A percentile compares a stretch with the other conserved stretches of the same genome.
Conservation (phyloP, 352 stramenopile genomes). For the Thraustotheca clavata region DNA sequence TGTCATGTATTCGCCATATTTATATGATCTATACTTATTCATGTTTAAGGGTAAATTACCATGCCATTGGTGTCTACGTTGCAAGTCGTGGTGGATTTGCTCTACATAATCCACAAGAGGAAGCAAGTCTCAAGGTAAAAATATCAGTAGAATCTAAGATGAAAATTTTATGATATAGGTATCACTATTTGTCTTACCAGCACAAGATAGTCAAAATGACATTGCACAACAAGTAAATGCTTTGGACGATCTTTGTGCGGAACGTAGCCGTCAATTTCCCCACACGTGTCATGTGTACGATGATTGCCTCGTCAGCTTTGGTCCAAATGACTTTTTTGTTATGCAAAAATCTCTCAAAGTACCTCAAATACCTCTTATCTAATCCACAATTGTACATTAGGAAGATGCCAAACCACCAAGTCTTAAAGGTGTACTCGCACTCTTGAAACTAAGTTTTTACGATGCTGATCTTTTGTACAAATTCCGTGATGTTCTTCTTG, state of each 20-base stretch:
- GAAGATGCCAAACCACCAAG: conserved; percentile 74
- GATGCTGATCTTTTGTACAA: conserved; percentile 95
- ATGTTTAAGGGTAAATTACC: conserved; percentile 82
- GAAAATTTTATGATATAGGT: conserved; percentile 28
- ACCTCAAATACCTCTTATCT: neutral
- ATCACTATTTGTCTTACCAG: conserved; percentile 73
- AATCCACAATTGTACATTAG: conserved; percentile 26
- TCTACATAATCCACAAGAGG: conserved; percentile 88
- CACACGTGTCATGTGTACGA: conserved; percentile 70
- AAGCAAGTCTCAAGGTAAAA: conserved; percentile 86
- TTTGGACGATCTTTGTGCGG: conserved; percentile 53
- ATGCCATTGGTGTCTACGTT: conserved; percentile 88
- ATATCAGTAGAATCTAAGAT: neutral
- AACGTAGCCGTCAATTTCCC: conserved; percentile 53
- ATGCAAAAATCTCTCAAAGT: conserved; percentile 84
- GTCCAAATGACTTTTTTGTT: conserved; percentile 93
- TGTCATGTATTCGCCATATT: conserved; percentile 51
- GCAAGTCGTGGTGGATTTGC: conserved; percentile 87
- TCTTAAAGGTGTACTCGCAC: conserved; percentile 78
- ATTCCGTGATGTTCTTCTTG: conserved; percentile 87
- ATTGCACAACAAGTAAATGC: conserved; percentile 21
- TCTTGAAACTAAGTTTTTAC: conserved; percentile 89
- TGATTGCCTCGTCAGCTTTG: conserved; percentile 83
- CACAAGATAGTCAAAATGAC: neutral
- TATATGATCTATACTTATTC: conserved; percentile 4